Evolutionary conservation across 2,329 filamentous ascomycete species (phyloP), one percentile per base, ranked within the genome.

Genomic region (Lizonia empirigonia): DNA sequence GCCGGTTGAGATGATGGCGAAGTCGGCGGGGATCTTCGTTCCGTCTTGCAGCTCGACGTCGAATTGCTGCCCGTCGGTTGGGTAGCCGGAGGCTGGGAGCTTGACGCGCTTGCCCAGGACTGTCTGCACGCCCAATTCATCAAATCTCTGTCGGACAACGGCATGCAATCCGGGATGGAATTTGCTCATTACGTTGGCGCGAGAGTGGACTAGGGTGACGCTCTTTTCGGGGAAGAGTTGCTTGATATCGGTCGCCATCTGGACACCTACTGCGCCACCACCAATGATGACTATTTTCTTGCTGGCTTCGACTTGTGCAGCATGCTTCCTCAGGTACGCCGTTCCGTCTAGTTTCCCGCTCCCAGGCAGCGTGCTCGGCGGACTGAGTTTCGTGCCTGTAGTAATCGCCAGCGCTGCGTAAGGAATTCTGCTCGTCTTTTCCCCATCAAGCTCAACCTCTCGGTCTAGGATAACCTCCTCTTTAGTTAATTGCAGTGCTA

Each of bases 201-300:
- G 73, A 1, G 85, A 86, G 64, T 87, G 84, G 0, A 87, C 75
- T 6, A 87, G 64, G 0, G 77, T 77, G 8, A 87, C 79, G 0
- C 71, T 67, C 68, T 87, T 87, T 6, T 80, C 75, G 0, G 82
- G 82, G 56, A 82, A 84, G 8, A 73, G 64, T 5, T 75, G 75
- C 65, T 85, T 85, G 8, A 82, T 79, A 60, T 87, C 84, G 0
- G 82, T 78, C 0, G 82, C 83, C 26, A 86, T 69, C 67, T 87
- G 82, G 0, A 87, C 80, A 1, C 85, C 85, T 0, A 84, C 84
- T 0, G 85, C 82, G 2, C 84, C 84, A 0, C 82, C 84, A 2
- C 84, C 85, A 7, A 70, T 51, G 7, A 76, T 69, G 34, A 70
- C 67, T 24, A 82, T 74, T 0, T 77, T 78, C 8, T 76, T 69